Evolutionary conservation across 495 filamentous ascomycete genomes (phyloP), one percentile per base, ranked within the genome.

Genomic region (Pseudoneurospora amorphoporcata): DNA sequence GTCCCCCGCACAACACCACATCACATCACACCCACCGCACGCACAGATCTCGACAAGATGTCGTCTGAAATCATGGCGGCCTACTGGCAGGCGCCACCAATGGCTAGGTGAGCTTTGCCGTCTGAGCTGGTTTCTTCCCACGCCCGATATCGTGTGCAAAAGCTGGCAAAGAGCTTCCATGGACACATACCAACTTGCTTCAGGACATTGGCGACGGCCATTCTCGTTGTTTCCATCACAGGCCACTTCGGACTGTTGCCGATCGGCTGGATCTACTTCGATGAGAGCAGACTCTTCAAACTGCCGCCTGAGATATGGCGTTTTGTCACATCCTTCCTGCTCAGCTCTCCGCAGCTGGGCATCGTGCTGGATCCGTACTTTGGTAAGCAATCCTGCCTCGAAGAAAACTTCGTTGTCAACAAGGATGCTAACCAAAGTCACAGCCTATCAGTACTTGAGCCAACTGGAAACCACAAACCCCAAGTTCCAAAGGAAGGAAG

Each of bases 311-410:
- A 82, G 73, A 77, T 86, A 73, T 85, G 84, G 79, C 81, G 82
- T 70, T 76, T 94, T 3, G 80, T 89, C 42, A 91, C 92, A 12
- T 83, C 86, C 47, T 97, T 96, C 82, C 80, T 94, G 43, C 79
- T 97, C 71, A 94, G 91, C 14, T 85, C 88, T 39, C 82, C 85
- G 17, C 72, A 87, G 40, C 76, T 95, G 69, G 80, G 79, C 65
- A 90, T 97, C 68, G 72, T 97, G 42, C 84, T 96, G 77, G 93
- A 98, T 82, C 90, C 94, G 37, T 95, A 93, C 82, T 92, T 94
- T 77, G 79, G 91, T 94, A 88, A 78, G 88, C 47, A 23, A 10
- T 23, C 69, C 68, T 42, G 37, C 32, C 39, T 40, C 72, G 47
- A 72, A 70, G 53, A 72, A 19, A 32, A 65, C 53, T 65, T 65